Percentiles rank a stretch among this genome's conserved stretches.
Evolutionary conservation across 108 stramenopile species (phyloP).

Genomic region (Cyclotella baltica): DNA sequence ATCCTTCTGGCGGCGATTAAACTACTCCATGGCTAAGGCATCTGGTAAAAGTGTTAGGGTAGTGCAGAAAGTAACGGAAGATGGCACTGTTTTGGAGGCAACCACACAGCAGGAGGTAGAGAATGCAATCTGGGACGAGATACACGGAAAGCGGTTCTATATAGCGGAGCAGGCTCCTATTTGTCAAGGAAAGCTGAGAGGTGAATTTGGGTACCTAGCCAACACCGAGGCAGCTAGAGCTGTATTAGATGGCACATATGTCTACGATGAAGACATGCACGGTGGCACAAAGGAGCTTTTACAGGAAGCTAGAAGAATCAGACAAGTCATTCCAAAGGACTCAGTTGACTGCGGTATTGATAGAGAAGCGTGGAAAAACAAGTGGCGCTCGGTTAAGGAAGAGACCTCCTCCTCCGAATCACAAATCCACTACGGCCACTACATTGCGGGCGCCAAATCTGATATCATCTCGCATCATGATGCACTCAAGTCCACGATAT

Average conservation of each 20-base stretch:
- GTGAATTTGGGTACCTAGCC: not conserved
- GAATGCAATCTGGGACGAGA: not conserved
- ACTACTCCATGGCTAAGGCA: not conserved
- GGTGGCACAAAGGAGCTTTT: not conserved
- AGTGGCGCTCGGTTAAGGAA: not conserved
- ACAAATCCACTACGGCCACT: not conserved
- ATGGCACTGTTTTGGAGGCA: not conserved
- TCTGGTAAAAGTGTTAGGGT: not conserved
- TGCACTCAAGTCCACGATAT: not conserved
- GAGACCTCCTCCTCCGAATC: slow-evolving; percentile 1
- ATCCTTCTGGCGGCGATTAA: not conserved
- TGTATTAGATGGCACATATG: not conserved
- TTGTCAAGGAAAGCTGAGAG: not conserved
- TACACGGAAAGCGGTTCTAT: not conserved
- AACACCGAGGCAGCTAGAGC: not conserved
- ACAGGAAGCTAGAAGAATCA: not conserved
- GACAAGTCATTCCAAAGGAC: not conserved
- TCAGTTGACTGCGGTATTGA: not conserved
- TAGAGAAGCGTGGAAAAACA: not conserved
- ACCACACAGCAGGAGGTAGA: not conserved
- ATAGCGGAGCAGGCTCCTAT: slow-evolving; percentile 4
- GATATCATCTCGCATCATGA: not conserved
- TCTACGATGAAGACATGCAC: not conserved
- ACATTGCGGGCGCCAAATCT: not conserved
- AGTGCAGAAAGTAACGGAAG: not conserved